These are phyloP conservation scores for Pythium phragmitis DNA, from an alignment of 352 stramenopile genomes.

Conservation along the genomic window DNA sequence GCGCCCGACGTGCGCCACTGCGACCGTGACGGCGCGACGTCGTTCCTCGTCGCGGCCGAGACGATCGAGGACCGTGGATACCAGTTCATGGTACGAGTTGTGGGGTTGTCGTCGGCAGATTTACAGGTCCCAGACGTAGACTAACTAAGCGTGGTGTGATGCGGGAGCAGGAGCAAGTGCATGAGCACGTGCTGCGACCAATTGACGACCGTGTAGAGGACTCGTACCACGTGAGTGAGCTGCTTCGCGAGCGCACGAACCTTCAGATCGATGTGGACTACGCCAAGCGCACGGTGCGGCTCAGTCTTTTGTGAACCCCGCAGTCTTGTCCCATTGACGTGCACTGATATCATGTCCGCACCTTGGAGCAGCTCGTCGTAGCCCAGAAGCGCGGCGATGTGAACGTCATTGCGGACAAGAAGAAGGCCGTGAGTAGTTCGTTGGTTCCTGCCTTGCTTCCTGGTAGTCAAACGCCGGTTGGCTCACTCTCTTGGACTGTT, in stretches of 20 bases:
- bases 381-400: slow-evolving; percentile 61
- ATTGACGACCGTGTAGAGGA: slow-evolving; percentile 45
- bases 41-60: slow-evolving; percentile 16
- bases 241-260: slow-evolving; percentile 47
- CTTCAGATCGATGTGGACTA: slow-evolving; percentile 74
- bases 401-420: slow-evolving; percentile 55
- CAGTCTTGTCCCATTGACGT: too few species aligned
- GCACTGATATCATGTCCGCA: not conserved
- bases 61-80: slow-evolving; percentile 14
- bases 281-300: slow-evolving; percentile 52
- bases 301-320: not conserved
- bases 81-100: slow-evolving; percentile 22
- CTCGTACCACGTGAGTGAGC: slow-evolving; percentile 34
- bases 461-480: too few species aligned
- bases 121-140: not conserved
- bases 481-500: not conserved
- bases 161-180: slow-evolving; percentile 39
- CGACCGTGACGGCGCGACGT: slow-evolving; percentile 6
- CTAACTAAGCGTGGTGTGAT: not conserved
- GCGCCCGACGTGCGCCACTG: slow-evolving; percentile 10
- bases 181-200: slow-evolving; percentile 31
- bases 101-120: not conserved
- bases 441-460: not conserved
- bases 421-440: slow-evolving; percentile 40
- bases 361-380: slow-evolving; percentile 35